Percentiles rank a stretch among this genome's conserved stretches.
Conservation (phyloP, 1,284 basidiomycete species). For the Hymenochaete sp. region DNA sequence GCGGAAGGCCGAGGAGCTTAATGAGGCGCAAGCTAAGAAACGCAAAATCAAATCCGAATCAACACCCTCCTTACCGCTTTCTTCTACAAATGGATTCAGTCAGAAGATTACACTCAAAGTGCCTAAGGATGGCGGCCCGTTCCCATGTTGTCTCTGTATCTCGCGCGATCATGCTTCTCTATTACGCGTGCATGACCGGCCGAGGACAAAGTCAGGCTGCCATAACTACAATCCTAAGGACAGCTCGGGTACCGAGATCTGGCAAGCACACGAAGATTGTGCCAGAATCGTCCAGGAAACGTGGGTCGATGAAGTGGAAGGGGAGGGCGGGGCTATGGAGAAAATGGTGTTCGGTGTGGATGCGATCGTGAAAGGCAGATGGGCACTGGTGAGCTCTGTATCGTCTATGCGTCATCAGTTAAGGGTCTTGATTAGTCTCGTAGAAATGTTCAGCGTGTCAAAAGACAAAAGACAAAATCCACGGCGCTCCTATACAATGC, state of each 20-base stretch:
- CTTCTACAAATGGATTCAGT: slow-evolving; percentile 18
- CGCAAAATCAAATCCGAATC: slow-evolving; percentile 1
- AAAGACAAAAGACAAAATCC: slow-evolving; percentile 54
- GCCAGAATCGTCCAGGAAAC: slow-evolving; percentile 78
- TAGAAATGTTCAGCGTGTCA: slow-evolving; percentile 86
- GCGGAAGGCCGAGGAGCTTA: slow-evolving; percentile 1
- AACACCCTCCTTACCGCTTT: slow-evolving; percentile 9
- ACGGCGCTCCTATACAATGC: slow-evolving; percentile 91
- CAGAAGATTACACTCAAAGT: slow-evolving; percentile 43
- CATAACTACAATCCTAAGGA: slow-evolving; percentile 8
- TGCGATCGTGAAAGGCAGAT: slow-evolving; percentile 79
- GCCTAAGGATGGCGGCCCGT: slow-evolving; percentile 46
- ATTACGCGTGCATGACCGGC: slow-evolving; percentile 62
- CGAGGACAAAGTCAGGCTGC: slow-evolving; percentile 34
- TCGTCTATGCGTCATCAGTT: slow-evolving; percentile 7
- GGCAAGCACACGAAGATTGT: slow-evolving; percentile 72
- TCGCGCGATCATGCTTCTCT: slow-evolving; percentile 49
- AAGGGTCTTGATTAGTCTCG: slow-evolving; percentile 12
- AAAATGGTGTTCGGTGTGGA: slow-evolving; percentile 73
- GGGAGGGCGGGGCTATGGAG: slow-evolving; percentile 36
- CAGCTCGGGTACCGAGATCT: slow-evolving; percentile 38
- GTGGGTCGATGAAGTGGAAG: slow-evolving; percentile 65
- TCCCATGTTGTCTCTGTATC: slow-evolving; percentile 79
- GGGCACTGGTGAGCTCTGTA: slow-evolving; percentile 68
- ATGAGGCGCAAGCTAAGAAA: slow-evolving; percentile 6